Conservation (phyloP, 768 basidiomycete genomes). For the Leucosporidium creatinivorum region DNA sequence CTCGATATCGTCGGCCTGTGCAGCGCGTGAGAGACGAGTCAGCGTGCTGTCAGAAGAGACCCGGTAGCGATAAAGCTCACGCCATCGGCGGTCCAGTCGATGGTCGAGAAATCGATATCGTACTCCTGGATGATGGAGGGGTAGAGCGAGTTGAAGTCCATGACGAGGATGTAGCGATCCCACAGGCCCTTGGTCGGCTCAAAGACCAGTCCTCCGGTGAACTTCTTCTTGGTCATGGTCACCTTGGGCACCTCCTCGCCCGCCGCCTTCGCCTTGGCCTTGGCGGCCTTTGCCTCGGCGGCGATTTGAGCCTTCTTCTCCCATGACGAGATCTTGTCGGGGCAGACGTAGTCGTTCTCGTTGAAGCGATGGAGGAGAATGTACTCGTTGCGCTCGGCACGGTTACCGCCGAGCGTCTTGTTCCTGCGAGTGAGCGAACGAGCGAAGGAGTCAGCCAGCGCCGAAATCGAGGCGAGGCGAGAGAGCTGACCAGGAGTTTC, state of each 20-base stretch:
- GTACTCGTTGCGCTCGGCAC: conserved; percentile 97
- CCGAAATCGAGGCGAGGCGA: not conserved
- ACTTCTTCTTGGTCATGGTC: conserved; percentile 61
- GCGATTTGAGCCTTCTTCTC: conserved; percentile 60
- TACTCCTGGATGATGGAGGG: conserved; percentile 99
- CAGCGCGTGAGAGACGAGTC: not conserved
- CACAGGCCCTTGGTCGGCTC: conserved; percentile 91
- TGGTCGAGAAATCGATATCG: conserved; percentile 98
- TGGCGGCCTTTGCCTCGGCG: conserved; percentile 48
- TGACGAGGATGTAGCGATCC: conserved; percentile 95
- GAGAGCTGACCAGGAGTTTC: conserved; percentile 76
- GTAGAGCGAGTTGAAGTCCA: conserved; percentile 99
- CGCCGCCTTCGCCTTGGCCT: conserved; percentile 46
- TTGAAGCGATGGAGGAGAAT: conserved; percentile 98
- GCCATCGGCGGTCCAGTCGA: conserved; percentile 51
- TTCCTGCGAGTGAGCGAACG: conserved; percentile 55
- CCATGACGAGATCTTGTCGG: conserved; percentile 69
- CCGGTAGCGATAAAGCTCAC: conserved; percentile 17
- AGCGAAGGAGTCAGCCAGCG: not conserved
- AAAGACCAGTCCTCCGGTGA: conserved; percentile 96
- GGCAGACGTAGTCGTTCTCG: conserved; percentile 86
- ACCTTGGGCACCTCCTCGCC: conserved; percentile 25
- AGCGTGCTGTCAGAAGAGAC: not conserved
- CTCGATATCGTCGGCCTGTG: conserved; percentile 59
- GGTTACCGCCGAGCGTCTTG: conserved; percentile 91